Conservation (phyloP, 2,329 filamentous ascomycete species). For the Aspergillus sp. region DNA sequence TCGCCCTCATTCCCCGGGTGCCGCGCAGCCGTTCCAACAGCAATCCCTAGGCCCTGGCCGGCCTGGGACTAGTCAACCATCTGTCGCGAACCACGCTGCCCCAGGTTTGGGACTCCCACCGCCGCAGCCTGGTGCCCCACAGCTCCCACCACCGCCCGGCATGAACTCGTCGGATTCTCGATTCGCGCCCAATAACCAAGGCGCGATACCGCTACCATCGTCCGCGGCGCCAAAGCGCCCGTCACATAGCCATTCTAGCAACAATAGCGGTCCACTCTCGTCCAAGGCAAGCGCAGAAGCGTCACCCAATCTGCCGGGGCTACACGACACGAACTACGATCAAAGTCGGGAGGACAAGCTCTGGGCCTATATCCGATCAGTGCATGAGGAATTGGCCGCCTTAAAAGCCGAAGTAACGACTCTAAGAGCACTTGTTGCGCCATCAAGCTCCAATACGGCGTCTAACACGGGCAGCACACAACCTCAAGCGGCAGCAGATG, state of each 20-base stretch:
- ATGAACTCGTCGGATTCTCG: conserved; percentile 35
- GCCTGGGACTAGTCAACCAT: conserved; percentile 12
- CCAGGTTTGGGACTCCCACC: conserved; percentile 26
- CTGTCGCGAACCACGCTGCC: conserved; percentile 16
- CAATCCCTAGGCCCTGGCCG: conserved; percentile 19
- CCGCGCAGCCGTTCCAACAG: conserved; percentile 35
- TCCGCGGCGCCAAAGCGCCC: conserved; percentile 26
- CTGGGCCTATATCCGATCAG: conserved; percentile 35
- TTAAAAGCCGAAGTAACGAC: conserved; percentile 34
- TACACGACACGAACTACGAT: conserved; percentile 19
- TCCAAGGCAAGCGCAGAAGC: conserved; percentile 20
- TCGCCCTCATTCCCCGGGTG: conserved; percentile 34
- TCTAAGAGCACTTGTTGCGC: conserved; percentile 32
- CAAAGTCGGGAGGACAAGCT: conserved; percentile 29
- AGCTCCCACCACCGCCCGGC: conserved; percentile 35
- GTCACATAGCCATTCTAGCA: conserved; percentile 27
- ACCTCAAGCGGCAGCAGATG: conserved; percentile 7
- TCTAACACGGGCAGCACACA: conserved; percentile 8
- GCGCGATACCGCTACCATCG: conserved; percentile 24
- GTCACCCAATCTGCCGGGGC: conserved; percentile 6
- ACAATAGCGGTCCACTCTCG: conserved; percentile 18
- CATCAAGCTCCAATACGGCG: conserved; percentile 16
- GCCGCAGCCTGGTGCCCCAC: conserved; percentile 31
- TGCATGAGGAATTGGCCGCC: conserved; percentile 33
- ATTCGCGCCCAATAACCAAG: conserved; percentile 33